A percentile compares a stretch with the other conserved stretches of the same genome.
These are phyloP conservation scores for Rhizopus stolonifer DNA, from an alignment of 371 early-diverging fungal genomes.

Conservation along the genomic window DNA sequence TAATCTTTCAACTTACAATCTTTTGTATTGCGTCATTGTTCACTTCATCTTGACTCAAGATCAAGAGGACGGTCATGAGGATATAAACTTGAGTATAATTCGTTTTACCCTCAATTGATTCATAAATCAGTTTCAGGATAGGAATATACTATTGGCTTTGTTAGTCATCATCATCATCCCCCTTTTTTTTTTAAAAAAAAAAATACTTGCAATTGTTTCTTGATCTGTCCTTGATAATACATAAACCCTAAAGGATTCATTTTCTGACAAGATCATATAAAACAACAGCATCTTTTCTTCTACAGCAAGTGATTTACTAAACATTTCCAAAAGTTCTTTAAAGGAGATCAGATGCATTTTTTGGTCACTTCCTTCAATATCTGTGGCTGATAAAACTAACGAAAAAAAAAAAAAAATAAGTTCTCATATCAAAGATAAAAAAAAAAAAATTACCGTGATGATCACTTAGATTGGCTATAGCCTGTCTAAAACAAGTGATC, in stretches of 20 bases:
- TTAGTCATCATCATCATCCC: no score
- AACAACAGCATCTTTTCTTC: conserved; percentile 71
- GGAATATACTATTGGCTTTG: conserved; percentile 76
- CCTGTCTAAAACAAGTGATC: conserved; percentile 50
- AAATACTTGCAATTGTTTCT: conserved; percentile 59
- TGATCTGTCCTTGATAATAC: conserved; percentile 77
- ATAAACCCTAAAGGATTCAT: conserved; percentile 69
- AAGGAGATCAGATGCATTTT: conserved; percentile 59
- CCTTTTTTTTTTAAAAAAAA: no score
- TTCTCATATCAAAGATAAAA: neutral
- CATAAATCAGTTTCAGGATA: conserved; percentile 67
- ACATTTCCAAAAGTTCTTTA: conserved; percentile 61
- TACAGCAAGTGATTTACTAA: conserved; percentile 60
- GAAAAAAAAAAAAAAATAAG: neutral
- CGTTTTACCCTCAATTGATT: conserved; percentile 59
- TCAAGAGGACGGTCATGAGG: conserved; percentile 59
- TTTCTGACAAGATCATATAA: conserved; percentile 69
- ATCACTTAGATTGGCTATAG: conserved; percentile 55
- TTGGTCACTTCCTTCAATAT: conserved; percentile 20
- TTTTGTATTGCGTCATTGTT: conserved; percentile 75
- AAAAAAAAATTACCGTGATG: conserved; percentile 47
- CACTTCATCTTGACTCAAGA: conserved; percentile 73
- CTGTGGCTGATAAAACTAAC: conserved; percentile 19
- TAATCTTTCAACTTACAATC: conserved; percentile 61
- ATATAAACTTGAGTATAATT: conserved; percentile 72